Evolutionary conservation across 2,329 filamentous ascomycete species (phyloP).

Genomic region (Alternaria brassicicola): DNA sequence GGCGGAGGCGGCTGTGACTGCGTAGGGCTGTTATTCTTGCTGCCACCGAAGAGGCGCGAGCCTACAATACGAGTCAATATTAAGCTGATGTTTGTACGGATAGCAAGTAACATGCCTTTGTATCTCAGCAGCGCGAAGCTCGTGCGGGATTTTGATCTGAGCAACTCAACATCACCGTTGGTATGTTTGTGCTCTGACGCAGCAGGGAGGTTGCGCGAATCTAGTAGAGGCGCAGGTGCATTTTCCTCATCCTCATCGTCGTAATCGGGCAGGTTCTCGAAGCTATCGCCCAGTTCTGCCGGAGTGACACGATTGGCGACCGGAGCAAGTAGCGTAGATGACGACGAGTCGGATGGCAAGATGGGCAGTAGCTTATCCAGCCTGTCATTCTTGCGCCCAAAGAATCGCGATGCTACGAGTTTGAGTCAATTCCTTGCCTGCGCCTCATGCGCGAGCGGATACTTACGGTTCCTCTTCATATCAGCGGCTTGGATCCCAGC

Average conservation of each 20-base stretch:
- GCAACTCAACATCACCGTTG: background rate
- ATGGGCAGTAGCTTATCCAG: slow-evolving; percentile 10
- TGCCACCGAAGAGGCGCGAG: slow-evolving; percentile 23
- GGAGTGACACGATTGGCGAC: background rate
- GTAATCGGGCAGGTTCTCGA: background rate
- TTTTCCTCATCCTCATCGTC: background rate
- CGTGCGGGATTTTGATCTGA: slow-evolving; percentile 9
- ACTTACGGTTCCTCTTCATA: slow-evolving; percentile 26
- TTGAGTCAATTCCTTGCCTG: slow-evolving; percentile 2
- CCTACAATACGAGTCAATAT: slow-evolving; percentile 10
- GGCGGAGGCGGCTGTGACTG: slow-evolving; percentile 22
- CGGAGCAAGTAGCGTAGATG: slow-evolving; percentile 2
- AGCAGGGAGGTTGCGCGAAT: background rate
- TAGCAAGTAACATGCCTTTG: background rate
- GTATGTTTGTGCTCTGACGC: background rate
- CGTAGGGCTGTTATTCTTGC: background rate
- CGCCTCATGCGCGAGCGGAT: background rate
- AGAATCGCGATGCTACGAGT: slow-evolving; percentile 20
- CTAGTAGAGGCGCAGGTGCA: background rate
- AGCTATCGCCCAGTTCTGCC: background rate
- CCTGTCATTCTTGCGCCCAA: slow-evolving; percentile 12
- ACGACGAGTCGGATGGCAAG: background rate
- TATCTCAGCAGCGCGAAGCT: background rate
- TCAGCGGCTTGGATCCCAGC: slow-evolving; percentile 21
- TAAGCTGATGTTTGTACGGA: background rate